Evolutionary conservation across 495 filamentous ascomycete species (phyloP).

Genomic region (Tuber umbilicatum): DNA sequence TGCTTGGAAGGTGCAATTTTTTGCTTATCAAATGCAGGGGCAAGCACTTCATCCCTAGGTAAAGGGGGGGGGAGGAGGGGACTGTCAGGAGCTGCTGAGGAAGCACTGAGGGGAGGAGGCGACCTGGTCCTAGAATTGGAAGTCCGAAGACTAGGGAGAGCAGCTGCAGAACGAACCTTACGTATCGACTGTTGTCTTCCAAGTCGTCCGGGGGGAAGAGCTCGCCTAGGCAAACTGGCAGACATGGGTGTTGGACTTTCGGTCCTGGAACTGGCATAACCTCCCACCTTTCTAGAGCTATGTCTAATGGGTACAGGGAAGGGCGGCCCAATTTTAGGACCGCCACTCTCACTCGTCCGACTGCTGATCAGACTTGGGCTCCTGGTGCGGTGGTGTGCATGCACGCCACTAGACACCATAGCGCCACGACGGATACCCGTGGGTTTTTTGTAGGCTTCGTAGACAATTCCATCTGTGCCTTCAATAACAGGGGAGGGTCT

Average conservation of each 20-base stretch:
- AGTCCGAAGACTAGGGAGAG: conserved; percentile 49
- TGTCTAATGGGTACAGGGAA: conserved; percentile 87
- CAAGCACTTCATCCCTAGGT: conserved; percentile 64
- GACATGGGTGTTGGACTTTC: conserved; percentile 68
- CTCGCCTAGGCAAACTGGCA: conserved; percentile 20
- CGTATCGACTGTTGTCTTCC: conserved; percentile 53
- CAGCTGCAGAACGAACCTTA: conserved; percentile 74
- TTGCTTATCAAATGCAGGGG: conserved; percentile 46
- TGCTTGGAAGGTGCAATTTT: conserved; percentile 43
- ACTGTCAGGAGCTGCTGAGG: conserved; percentile 61
- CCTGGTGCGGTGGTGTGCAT: conserved; percentile 60
- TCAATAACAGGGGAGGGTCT: conserved; percentile 21
- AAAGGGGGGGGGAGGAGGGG: conserved; percentile 62
- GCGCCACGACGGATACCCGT: conserved; percentile 54
- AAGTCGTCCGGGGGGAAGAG: conserved; percentile 27
- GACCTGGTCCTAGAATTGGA: conserved; percentile 55
- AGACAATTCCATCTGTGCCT: not conserved
- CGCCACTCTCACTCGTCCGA: conserved; percentile 48
- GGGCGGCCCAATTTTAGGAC: conserved; percentile 53
- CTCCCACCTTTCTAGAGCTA: conserved; percentile 71
- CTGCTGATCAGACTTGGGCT: conserved; percentile 69
- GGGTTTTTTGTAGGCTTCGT: conserved; percentile 20
- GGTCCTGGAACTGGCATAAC: conserved; percentile 58
- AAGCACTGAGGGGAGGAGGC: conserved; percentile 58
- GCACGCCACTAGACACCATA: conserved; percentile 70